These are phyloP conservation scores for Sporothrix pseudoabietina DNA, from an alignment of 2,329 filamentous ascomycete genomes.

Conservation along the genomic window DNA sequence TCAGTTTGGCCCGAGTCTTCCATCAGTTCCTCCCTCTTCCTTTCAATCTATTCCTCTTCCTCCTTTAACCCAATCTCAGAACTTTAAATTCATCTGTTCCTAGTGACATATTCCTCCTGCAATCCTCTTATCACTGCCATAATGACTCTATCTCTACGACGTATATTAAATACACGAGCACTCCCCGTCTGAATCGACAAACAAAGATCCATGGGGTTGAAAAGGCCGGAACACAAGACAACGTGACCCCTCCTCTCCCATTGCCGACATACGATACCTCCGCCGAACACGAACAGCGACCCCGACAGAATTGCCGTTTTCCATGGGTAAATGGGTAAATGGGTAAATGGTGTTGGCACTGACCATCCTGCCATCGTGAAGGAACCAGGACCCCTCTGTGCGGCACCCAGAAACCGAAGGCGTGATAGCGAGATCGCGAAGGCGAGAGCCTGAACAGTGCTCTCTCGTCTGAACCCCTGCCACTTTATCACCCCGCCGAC, in stretches of 20 bases:
- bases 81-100: too few species aligned
- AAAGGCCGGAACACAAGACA: background rate
- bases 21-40: background rate
- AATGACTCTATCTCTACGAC: background rate
- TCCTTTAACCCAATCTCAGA: background rate
- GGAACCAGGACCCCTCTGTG: background rate
- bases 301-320: background rate
- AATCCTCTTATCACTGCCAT: background rate
- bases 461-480: background rate
- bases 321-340: too few species aligned
- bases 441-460: background rate
- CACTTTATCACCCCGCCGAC: conserved; percentile 17
- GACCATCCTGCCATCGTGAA: background rate
- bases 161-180: background rate
- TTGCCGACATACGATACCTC: background rate
- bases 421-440: background rate
- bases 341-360: background rate
- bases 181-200: background rate
- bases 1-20: conserved; percentile 7
- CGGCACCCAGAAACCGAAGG: background rate
- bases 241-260: background rate
- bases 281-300: conserved; percentile 5
- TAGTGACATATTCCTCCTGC: background rate
- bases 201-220: background rate
- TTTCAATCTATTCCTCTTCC: background rate